Base-by-base conservation (phyloP, 805 yeast genomes). In the Kuraishia floccosa region DNA sequence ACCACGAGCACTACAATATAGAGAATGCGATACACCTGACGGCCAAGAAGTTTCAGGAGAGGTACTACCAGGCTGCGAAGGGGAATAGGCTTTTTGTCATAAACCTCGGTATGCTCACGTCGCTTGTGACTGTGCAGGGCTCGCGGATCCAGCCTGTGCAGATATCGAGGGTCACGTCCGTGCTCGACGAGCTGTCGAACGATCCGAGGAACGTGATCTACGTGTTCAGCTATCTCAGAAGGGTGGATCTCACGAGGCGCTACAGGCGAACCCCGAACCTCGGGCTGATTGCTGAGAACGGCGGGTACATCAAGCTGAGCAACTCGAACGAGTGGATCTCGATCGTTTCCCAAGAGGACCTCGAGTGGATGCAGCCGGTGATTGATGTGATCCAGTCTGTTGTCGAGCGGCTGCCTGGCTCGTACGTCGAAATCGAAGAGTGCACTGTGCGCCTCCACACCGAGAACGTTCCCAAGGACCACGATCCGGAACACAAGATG, bases 261-360 rank as follows among this genome's bases (percentile, higher is more conserved):
- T 86, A 77, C 55, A 63, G 78, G 13, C 67, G 84, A 40, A 65
- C 74, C 4, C 72, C 79, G 1, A 71, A 72, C 25, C 46, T 87
- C 19, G 96, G 96, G 0, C 59, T 89, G 31, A 75, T 89, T 39
- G 94, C 96, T 1, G 97, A 87, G 52, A 77, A 79, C 47, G 97
- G 97, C 23, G 93, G 85, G 0, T 84, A 69, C 44, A 64, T 89
- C 21, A 76, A 69, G 48, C 44, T 72, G 13, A 65, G 67, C 11
- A 64, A 69, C 14, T 40, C 58, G 17, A 52, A 60, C 11, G 53
- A 60, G 9, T 84, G 94, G 94, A 54, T 68, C 29, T 64, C 79
- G 2, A 60, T 79, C 15, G 71, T 73, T 19, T 69, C 72, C 35
- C 72, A 71, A 37, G 28, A 36, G 19, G 59, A 63, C 32, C 53